Conservation (phyloP, 345 rosid species). For the Crucihimalaya himalaica region DNA sequence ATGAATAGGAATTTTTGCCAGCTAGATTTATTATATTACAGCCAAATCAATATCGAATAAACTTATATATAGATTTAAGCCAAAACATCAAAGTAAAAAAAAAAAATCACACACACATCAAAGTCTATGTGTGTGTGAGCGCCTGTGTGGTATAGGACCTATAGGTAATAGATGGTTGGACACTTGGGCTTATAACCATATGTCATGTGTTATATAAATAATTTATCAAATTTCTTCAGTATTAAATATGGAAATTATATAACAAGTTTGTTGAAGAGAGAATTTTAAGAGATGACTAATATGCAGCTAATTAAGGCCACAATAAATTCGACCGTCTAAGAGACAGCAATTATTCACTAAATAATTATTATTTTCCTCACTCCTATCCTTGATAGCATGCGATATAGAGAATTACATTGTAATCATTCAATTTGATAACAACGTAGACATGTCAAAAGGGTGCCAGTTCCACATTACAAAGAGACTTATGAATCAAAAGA, state of each 20-base stretch:
- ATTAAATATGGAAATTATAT: not conserved
- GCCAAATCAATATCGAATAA: not conserved
- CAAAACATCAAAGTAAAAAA: not conserved
- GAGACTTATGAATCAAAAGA: not conserved
- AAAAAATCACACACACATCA: not conserved
- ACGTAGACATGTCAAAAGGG: not conserved
- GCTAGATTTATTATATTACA: not conserved
- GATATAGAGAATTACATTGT: not conserved
- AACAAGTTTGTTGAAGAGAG: not conserved
- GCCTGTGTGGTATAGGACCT: too few relatives aligned
- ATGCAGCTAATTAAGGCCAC: constrained; percentile 41
- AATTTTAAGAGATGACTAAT: constrained; percentile 29
- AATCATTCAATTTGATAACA: not conserved
- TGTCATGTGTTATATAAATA: not conserved
- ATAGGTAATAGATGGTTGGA: not conserved
- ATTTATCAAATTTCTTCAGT: not conserved
- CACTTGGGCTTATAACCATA: not conserved
- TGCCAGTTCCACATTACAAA: not conserved
- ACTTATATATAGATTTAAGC: not conserved
- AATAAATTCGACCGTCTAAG: not conserved
- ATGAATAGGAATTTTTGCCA: not conserved
- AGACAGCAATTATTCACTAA: constrained; percentile 20
- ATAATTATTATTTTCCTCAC: not conserved
- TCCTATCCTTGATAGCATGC: constrained; percentile 12
- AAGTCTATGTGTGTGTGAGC: too few relatives aligned